A percentile compares a stretch with the other conserved stretches of the same genome.
Conservation (phyloP, 225 moss, liverwort and hornwort species). For the Bryoerythrophyllum caledonicum region DNA sequence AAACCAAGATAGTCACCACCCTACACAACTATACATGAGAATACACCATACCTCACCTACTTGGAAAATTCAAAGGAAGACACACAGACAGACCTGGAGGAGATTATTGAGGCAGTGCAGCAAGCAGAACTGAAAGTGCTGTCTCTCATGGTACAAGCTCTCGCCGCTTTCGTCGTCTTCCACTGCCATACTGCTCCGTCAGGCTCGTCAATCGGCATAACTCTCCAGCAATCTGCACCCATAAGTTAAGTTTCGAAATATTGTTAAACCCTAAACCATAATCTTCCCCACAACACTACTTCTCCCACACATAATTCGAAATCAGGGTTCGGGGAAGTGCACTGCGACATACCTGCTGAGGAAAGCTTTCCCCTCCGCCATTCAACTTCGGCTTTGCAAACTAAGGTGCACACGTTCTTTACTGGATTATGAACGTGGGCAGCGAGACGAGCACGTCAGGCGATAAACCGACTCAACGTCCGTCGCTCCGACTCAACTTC, state of each 20-base stretch:
- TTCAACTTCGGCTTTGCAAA: background rate
- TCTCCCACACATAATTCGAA: background rate
- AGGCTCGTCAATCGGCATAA: background rate
- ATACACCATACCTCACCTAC: no score
- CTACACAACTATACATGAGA: no score
- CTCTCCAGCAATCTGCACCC: constrained; percentile 28
- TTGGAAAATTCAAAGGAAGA: background rate
- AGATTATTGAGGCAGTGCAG: constrained; percentile 94
- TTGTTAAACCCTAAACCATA: no score
- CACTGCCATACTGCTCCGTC: constrained; percentile 28
- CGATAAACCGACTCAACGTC: background rate
- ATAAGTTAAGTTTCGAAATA: background rate
- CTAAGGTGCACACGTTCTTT: no score
- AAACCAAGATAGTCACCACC: no score
- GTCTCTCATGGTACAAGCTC: constrained; percentile 74
- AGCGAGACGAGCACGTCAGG: background rate
- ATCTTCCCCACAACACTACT: background rate
- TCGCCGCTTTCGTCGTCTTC: constrained; percentile 28
- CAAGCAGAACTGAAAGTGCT: constrained; percentile 86
- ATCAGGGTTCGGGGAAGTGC: background rate
- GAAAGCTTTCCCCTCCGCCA: no score
- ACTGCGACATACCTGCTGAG: constrained; percentile 4
- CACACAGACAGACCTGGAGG: constrained; percentile 56
- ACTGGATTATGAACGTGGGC: no score
- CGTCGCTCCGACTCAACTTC: no score